Evolutionary conservation across 1,284 basidiomycete genomes (phyloP).

Genomic region (Ustilago nuda): DNA sequence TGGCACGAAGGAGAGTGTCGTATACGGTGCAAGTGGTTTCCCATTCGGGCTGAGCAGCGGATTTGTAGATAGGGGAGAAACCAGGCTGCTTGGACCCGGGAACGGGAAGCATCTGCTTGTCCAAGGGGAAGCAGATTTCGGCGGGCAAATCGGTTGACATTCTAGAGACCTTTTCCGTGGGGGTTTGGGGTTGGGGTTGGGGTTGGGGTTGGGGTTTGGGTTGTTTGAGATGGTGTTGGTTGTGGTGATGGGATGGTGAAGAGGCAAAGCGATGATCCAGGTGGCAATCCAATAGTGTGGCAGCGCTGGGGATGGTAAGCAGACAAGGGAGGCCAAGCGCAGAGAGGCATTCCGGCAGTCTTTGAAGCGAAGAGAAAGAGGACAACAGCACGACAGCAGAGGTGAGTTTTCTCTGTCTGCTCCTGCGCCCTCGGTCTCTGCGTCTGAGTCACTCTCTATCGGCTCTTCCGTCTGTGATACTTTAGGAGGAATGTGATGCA

Average conservation of each 20-base stretch:
- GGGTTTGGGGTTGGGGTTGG: not conserved
- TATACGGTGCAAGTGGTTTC: constrained; percentile 48
- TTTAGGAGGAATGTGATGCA: too few relatives aligned
- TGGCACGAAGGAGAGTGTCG: constrained; percentile 56
- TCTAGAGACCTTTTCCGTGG: not conserved
- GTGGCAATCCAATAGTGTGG: too few relatives aligned
- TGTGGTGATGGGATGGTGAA: not conserved
- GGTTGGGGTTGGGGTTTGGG: not conserved
- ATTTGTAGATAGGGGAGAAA: constrained; percentile 63
- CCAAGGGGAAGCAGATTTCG: constrained; percentile 41
- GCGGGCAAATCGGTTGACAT: constrained; percentile 44
- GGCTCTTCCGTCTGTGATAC: too few relatives aligned
- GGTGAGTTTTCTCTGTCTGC: too few relatives aligned
- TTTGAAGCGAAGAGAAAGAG: too few relatives aligned
- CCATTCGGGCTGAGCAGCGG: constrained; percentile 55
- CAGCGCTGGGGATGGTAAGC: too few relatives aligned
- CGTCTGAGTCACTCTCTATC: too few relatives aligned
- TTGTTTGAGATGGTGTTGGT: not conserved
- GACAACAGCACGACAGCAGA: too few relatives aligned
- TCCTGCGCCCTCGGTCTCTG: too few relatives aligned
- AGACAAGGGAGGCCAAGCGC: too few relatives aligned
- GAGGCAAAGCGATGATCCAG: too few relatives aligned
- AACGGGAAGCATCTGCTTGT: constrained; percentile 63
- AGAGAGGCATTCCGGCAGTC: too few relatives aligned
- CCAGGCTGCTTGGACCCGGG: constrained; percentile 57